A percentile compares a stretch with the other conserved stretches of the same genome.
Conservation (phyloP, 1,284 basidiomycete genomes). For the Pseudozyma flocculosa region DNA sequence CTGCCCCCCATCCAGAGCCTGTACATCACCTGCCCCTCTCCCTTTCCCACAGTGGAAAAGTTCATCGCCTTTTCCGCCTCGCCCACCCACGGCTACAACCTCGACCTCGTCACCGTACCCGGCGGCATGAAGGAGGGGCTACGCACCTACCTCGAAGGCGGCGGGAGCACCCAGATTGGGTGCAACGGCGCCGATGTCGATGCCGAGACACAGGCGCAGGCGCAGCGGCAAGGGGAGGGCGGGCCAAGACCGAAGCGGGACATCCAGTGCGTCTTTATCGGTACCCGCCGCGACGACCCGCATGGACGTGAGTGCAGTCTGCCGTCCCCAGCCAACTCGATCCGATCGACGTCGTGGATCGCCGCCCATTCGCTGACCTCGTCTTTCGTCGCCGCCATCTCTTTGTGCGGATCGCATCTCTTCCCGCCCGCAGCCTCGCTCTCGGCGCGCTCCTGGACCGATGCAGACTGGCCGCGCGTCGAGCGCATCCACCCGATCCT, state of each 20-base stretch:
- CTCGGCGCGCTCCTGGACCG: constrained; percentile 33
- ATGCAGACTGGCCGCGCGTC: constrained; percentile 76
- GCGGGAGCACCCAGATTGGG: constrained; percentile 54
- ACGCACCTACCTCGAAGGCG: constrained; percentile 65
- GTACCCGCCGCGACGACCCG: constrained; percentile 83
- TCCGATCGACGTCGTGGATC: too few species aligned
- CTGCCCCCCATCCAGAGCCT: constrained; percentile 70
- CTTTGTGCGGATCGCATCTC: too few species aligned
- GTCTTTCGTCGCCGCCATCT: too few species aligned
- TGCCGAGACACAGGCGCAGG: background rate
- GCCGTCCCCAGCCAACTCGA: too few species aligned
- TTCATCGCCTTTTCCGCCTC: constrained; percentile 71
- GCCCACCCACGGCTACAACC: constrained; percentile 67
- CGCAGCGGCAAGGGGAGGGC: background rate
- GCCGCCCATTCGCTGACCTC: too few species aligned
- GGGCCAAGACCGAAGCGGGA: constrained; percentile 3
- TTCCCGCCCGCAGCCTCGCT: constrained; percentile 5
- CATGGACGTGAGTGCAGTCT: constrained; percentile 68
- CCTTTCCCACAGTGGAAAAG: constrained; percentile 78
- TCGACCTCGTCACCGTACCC: constrained; percentile 75
- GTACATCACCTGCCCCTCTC: constrained; percentile 86
- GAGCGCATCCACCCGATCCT: constrained; percentile 94
- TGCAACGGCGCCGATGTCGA: background rate
- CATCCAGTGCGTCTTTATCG: constrained; percentile 79
- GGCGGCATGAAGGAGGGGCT: constrained; percentile 83